Evolutionary conservation across 176 grass and related monocot genomes (phyloP).

Genomic region (Microstegium vimineum): DNA sequence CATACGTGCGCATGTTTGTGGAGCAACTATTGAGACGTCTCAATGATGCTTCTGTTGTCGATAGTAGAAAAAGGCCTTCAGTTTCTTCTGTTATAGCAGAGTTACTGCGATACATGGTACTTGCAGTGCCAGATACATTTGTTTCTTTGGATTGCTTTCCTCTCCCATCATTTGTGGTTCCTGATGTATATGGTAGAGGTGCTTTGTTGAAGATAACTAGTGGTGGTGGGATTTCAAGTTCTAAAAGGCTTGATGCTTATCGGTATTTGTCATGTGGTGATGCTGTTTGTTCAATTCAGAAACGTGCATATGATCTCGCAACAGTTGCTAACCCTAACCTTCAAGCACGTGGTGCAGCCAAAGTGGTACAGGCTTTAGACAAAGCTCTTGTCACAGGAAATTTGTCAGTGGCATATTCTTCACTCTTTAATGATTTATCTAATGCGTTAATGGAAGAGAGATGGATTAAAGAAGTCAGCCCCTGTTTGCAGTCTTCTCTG

Average conservation of each 20-base stretch:
- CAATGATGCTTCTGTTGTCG: slow-evolving; percentile 48
- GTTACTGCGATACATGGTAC: slow-evolving; percentile 79
- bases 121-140: slow-evolving; percentile 91
- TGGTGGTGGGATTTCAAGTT: slow-evolving; percentile 51
- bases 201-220: slow-evolving; percentile 62
- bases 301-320: slow-evolving; percentile 65
- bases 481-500: slow-evolving; percentile 85
- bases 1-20: slow-evolving; percentile 72
- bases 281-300: slow-evolving; percentile 78
- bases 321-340: slow-evolving; percentile 81
- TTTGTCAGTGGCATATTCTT: slow-evolving; percentile 68
- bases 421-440: slow-evolving; percentile 92
- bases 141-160: slow-evolving; percentile 98
- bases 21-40: slow-evolving; percentile 63
- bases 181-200: slow-evolving; percentile 69
- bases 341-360: slow-evolving; percentile 75
- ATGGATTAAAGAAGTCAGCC: slow-evolving; percentile 97
- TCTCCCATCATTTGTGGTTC: slow-evolving; percentile 65
- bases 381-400: slow-evolving; percentile 70
- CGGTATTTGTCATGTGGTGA: slow-evolving; percentile 84
- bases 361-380: slow-evolving; percentile 93
- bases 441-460: slow-evolving; percentile 83
- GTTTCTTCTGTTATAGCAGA: slow-evolving; percentile 64
- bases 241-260: slow-evolving; percentile 66
- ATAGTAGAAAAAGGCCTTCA: slow-evolving; percentile 59